Evolutionary conservation across 208 protist genomes (phyloP).

Genomic region (Tritrichomonas musculus): DNA sequence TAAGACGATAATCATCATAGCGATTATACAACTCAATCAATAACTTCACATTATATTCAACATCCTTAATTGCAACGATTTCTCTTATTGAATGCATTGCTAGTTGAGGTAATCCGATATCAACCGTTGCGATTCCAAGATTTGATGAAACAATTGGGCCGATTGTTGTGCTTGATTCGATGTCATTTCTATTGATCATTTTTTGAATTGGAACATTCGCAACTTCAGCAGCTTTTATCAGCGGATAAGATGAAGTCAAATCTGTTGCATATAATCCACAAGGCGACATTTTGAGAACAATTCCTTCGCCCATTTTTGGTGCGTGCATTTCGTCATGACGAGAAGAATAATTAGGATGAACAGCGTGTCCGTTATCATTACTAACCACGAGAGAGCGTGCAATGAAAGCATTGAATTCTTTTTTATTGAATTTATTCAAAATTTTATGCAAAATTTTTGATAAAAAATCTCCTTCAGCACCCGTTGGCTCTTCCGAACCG

Average conservation of each 20-base stretch:
- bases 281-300: background rate
- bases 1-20: background rate
- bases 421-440: no score
- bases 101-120: slow-evolving; percentile 2
- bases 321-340: background rate
- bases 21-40: background rate
- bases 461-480: background rate
- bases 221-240: background rate
- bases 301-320: background rate
- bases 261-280: background rate
- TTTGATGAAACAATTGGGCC: background rate
- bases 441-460: background rate
- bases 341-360: background rate
- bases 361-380: background rate
- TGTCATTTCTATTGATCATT: background rate
- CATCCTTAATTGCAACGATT: background rate
- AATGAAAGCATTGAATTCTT: background rate
- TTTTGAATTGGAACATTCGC: background rate
- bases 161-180: background rate
- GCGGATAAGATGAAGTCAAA: background rate
- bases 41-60: background rate
- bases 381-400: background rate
- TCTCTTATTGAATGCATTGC: background rate
- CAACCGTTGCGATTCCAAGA: background rate
- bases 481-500: background rate